Percentiles rank a stretch among this genome's conserved stretches.
phyloP scores from a whole-genome alignment of 2,329 filamentous ascomycete genomes.

The Epichloe elymi region DNA sequence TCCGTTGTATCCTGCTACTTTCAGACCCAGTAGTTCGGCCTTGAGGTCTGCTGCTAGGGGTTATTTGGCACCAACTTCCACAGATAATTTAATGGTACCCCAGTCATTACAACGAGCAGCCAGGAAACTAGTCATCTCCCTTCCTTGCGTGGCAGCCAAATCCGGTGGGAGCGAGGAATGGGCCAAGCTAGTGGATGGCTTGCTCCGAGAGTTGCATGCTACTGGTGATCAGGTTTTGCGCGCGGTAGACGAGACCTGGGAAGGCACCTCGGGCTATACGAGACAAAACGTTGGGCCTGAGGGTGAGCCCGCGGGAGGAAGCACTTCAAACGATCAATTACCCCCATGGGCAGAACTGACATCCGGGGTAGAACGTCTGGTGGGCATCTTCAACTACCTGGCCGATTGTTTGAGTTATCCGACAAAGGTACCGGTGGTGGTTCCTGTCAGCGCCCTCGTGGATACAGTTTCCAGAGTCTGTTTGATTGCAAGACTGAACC shows the following conservation, averaged over 20 bases:
- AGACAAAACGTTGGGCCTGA: conserved; percentile 30
- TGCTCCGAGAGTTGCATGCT: conserved; percentile 52
- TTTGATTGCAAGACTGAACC: conserved; percentile 44
- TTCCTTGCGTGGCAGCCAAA: conserved; percentile 73
- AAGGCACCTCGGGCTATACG: conserved; percentile 44
- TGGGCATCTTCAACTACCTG: conserved; percentile 52
- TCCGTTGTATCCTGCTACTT: conserved; percentile 69
- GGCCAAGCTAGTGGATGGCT: conserved; percentile 49
- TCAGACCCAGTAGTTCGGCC: conserved; percentile 62
- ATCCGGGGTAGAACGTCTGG: conserved; percentile 56
- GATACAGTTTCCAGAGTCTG: conserved; percentile 60
- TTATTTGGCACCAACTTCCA: conserved; percentile 52
- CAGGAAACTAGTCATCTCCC: conserved; percentile 51
- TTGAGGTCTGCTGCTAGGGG: conserved; percentile 47
- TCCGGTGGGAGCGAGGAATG: conserved; percentile 67
- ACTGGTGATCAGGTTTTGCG: conserved; percentile 69
- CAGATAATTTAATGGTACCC: conserved; percentile 35
- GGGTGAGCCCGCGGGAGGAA: conserved; percentile 33
- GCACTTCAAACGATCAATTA: conserved; percentile 36
- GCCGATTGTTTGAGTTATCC: conserved; percentile 47
- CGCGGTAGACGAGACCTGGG: conserved; percentile 69
- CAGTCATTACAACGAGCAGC: conserved; percentile 42
- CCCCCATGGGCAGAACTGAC: conserved; percentile 62
- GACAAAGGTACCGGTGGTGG: conserved; percentile 50
- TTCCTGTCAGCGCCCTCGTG: conserved; percentile 54